Conservation (phyloP, 2,329 filamentous ascomycete genomes). For the Thelonectria rubi region DNA sequence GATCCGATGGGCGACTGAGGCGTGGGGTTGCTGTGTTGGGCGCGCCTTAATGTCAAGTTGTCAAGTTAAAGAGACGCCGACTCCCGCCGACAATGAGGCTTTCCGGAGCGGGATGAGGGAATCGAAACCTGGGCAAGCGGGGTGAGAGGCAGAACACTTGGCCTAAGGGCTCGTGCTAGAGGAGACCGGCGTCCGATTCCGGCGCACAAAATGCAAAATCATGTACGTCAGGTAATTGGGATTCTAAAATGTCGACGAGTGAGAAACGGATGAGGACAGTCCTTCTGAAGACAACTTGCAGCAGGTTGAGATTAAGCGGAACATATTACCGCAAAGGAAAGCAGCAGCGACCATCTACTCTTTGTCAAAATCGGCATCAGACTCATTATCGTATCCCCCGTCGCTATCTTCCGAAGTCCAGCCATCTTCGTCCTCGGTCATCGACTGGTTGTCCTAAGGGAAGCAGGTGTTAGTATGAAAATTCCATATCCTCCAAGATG, state of each 20-base stretch:
- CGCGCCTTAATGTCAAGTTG: not conserved
- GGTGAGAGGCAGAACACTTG: not conserved
- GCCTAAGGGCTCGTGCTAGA: not conserved
- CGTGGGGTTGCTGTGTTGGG: not conserved
- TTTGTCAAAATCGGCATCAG: slow-evolving; percentile 9
- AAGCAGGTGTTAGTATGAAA: not conserved
- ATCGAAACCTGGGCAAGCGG: not conserved
- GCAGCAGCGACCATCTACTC: not conserved
- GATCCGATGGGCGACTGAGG: too few species aligned
- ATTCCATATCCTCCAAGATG: too few species aligned
- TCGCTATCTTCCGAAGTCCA: slow-evolving; percentile 10
- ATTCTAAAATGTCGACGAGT: too few species aligned
- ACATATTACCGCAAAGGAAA: too few species aligned
- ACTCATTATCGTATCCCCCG: slow-evolving; percentile 10
- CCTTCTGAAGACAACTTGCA: too few species aligned
- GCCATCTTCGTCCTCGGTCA: slow-evolving; percentile 1
- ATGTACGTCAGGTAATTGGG: too few species aligned
- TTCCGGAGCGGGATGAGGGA: not conserved
- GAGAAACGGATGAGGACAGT: too few species aligned
- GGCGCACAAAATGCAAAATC: too few species aligned
- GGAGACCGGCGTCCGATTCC: not conserved
- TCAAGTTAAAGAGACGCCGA: too few species aligned
- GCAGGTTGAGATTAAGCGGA: too few species aligned
- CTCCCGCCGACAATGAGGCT: too few species aligned
- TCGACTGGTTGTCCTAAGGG: not conserved